These are phyloP conservation scores for Barbarea vulgaris DNA, from an alignment of 345 rosid species.

Conservation along the genomic window DNA sequence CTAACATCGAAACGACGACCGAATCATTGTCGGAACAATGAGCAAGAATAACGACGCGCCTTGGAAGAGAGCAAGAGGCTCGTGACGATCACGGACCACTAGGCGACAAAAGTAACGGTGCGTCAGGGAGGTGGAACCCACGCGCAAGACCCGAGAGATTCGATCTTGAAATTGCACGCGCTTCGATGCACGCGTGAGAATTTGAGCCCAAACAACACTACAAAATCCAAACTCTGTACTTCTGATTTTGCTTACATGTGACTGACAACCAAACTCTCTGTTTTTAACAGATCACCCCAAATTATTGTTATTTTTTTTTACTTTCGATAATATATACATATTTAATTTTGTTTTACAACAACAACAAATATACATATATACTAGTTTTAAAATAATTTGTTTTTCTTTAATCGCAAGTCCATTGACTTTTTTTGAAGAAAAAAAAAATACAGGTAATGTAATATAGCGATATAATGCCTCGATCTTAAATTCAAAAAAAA, in stretches of 20 bases:
- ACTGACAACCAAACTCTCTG: slow-evolving; percentile 34
- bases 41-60: slow-evolving; percentile 38
- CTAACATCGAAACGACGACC: slow-evolving; percentile 30
- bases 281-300: slow-evolving; percentile 14
- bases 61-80: slow-evolving; percentile 32
- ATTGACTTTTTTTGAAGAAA: neutral
- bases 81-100: slow-evolving; percentile 43
- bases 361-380: neutral
- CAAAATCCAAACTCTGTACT: slow-evolving; percentile 22
- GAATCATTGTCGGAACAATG: slow-evolving; percentile 41
- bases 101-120: slow-evolving; percentile 44
- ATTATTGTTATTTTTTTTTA: neutral
- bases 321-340: neutral
- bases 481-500: slow-evolving; percentile 16
- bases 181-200: slow-evolving; percentile 30
- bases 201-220: slow-evolving; percentile 27
- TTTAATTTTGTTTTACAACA: neutral
- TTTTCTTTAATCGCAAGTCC: neutral
- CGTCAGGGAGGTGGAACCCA: slow-evolving; percentile 32
- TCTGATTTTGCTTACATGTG: slow-evolving; percentile 36
- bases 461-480: neutral
- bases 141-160: slow-evolving; percentile 35
- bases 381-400: neutral
- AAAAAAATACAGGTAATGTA: neutral
- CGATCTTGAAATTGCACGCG: slow-evolving; percentile 35